A percentile compares a stretch with the other conserved stretches of the same genome.
phyloP scores from a whole-genome alignment of 257 asterid species.

The Lycium barbarum region DNA sequence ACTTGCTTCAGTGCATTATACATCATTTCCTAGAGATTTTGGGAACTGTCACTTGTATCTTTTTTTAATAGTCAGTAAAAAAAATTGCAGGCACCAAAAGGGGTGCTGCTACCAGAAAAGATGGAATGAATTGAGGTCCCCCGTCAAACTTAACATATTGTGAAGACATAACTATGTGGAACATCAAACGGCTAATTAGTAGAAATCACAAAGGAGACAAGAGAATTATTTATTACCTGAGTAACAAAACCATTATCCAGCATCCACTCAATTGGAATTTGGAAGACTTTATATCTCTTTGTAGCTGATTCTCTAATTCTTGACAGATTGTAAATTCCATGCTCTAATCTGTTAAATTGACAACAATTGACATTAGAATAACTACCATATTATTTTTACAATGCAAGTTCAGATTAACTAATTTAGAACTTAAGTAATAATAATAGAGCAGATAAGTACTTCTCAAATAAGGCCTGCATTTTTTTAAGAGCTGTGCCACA shows the following conservation, averaged over 20 bases:
- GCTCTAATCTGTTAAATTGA: slow-evolving; percentile 73
- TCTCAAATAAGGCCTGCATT: slow-evolving; percentile 90
- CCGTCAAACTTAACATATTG: not conserved
- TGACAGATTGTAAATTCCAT: slow-evolving; percentile 74
- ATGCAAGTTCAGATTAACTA: not conserved
- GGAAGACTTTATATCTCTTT: slow-evolving; percentile 67
- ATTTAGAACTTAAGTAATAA: not conserved
- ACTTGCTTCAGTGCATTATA: not conserved
- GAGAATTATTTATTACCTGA: slow-evolving; percentile 58
- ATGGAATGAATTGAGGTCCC: not conserved
- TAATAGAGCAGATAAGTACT: slow-evolving; percentile 46
- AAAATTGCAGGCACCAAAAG: not conserved
- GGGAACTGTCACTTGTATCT: not conserved
- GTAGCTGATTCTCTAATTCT: slow-evolving; percentile 89
- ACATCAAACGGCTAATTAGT: not conserved
- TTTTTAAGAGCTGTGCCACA: slow-evolving; percentile 84
- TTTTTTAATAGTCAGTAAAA: not conserved
- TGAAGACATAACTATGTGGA: slow-evolving; percentile 1
- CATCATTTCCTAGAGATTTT: not conserved
- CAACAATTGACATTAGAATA: not conserved
- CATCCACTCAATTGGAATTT: slow-evolving; percentile 94
- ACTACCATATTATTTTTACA: not conserved
- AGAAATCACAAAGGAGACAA: not conserved
- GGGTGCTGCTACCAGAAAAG: not conserved
- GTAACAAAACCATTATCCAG: slow-evolving; percentile 74